A percentile compares a stretch with the other conserved stretches of the same genome.
These are phyloP conservation scores for Somion occarium DNA, from an alignment of 1,284 basidiomycete genomes.

Conservation along the genomic window DNA sequence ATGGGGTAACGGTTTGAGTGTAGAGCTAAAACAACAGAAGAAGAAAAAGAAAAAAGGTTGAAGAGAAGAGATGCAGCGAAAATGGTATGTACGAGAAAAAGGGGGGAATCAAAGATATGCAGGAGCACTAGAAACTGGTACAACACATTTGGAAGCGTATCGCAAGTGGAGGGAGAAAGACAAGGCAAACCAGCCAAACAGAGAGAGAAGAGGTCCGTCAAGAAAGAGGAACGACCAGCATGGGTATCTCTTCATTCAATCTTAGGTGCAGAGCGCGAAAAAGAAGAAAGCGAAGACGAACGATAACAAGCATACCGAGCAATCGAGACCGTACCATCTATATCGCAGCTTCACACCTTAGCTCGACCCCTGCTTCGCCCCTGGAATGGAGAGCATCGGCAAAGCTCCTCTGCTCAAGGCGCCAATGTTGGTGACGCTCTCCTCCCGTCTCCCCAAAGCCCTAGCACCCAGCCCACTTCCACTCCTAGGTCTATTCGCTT, in stretches of 20 bases:
- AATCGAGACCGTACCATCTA: neutral
- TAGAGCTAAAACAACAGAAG: neutral
- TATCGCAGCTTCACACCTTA: neutral
- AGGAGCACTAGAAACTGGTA: neutral
- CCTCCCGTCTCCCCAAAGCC: slow-evolving; percentile 18
- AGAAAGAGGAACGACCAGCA: neutral
- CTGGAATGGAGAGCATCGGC: slow-evolving; percentile 25
- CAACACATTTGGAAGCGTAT: neutral
- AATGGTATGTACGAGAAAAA: neutral
- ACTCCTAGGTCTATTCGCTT: slow-evolving; percentile 31
- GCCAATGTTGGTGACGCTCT: slow-evolving; percentile 23
- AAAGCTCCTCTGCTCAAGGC: slow-evolving; percentile 20
- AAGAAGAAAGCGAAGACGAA: neutral
- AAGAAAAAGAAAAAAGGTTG: neutral
- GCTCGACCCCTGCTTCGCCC: neutral
- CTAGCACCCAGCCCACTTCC: slow-evolving; percentile 30
- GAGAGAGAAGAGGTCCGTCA: neutral
- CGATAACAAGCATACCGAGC: neutral
- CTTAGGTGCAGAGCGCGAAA: neutral
- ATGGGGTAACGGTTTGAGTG: neutral
- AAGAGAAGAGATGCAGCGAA: neutral
- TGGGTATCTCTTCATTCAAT: neutral
- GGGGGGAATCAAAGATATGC: neutral
- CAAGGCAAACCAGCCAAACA: neutral
- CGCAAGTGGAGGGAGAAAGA: neutral